These are phyloP conservation scores for Cyberlindnera mrakii DNA, from an alignment of 805 yeast species.

Conservation along the genomic window DNA sequence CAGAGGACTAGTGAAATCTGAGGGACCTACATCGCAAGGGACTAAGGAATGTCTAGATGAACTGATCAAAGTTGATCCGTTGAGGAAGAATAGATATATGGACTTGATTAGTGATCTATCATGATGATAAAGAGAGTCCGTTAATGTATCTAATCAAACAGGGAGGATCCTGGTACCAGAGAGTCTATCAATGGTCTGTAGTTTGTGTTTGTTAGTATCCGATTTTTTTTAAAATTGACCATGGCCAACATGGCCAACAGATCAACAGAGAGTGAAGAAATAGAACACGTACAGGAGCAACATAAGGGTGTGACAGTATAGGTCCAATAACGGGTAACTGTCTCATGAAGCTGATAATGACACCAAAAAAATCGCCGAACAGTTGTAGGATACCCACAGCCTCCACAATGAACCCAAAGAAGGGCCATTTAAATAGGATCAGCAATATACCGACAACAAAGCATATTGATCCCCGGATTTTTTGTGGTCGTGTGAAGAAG, in stretches of 20 bases:
- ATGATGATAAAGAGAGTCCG: background rate
- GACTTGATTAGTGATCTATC: constrained; percentile 23
- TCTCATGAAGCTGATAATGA: constrained; percentile 79
- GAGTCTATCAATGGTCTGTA: constrained; percentile 37
- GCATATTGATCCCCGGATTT: constrained; percentile 80
- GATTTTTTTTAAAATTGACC: background rate
- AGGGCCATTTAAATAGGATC: constrained; percentile 70
- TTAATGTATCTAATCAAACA: constrained; percentile 30
- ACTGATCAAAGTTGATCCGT: constrained; percentile 54
- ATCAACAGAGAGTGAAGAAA: background rate
- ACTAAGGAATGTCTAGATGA: constrained; percentile 32
- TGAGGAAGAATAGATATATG: constrained; percentile 54
- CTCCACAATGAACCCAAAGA: constrained; percentile 80
- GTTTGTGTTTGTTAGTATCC: background rate
- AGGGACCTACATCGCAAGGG: constrained; percentile 22
- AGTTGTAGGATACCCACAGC: constrained; percentile 83
- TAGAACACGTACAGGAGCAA: constrained; percentile 55
- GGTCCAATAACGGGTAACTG: constrained; percentile 88
- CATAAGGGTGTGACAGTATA: constrained; percentile 65
- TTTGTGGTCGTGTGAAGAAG: constrained; percentile 83
- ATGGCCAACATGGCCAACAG: background rate
- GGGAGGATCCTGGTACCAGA: constrained; percentile 69
- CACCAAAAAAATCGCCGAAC: constrained; percentile 88
- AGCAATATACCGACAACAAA: constrained; percentile 70
- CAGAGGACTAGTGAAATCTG: constrained; percentile 26